Percentiles rank a stretch among this genome's conserved stretches.
Evolutionary conservation across 306 rosid species (phyloP).

Genomic region (Prunus mira): DNA sequence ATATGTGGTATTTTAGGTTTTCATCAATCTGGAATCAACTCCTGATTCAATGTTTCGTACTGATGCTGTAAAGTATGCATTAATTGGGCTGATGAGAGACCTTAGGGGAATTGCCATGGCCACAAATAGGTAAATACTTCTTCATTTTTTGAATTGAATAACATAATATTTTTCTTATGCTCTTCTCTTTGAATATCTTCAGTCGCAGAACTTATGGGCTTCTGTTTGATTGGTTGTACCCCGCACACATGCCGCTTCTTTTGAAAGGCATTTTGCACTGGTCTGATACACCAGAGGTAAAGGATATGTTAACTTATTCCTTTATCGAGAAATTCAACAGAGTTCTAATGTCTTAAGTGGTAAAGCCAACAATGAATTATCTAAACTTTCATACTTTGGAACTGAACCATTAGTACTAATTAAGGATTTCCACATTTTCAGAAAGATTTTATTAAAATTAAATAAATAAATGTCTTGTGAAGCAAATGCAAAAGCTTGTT

Average conservation of each 20-base stretch:
- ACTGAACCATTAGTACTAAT: not conserved
- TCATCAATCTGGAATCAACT: slow-evolving; percentile 80
- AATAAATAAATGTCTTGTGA: not conserved
- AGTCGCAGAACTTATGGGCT: slow-evolving; percentile 95
- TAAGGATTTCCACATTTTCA: not conserved
- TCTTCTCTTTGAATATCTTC: slow-evolving; percentile 29
- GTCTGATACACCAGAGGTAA: slow-evolving; percentile 97
- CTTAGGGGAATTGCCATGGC: slow-evolving; percentile 99
- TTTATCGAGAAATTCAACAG: not conserved
- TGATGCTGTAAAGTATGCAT: slow-evolving; percentile 74
- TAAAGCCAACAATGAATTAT: not conserved
- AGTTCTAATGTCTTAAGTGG: not conserved
- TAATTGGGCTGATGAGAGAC: slow-evolving; percentile 95
- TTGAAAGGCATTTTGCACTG: slow-evolving; percentile 90
- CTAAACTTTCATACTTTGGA: not conserved
- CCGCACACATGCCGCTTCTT: slow-evolving; percentile 86
- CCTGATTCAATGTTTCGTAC: slow-evolving; percentile 93
- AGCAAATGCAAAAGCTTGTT: too few relatives aligned
- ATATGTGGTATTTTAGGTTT: slow-evolving; percentile 50
- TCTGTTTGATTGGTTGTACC: slow-evolving; percentile 97
- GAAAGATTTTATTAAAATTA: not conserved
- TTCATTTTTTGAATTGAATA: slow-evolving; percentile 18
- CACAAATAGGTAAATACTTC: slow-evolving; percentile 65
- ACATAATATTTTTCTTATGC: slow-evolving; percentile 10
- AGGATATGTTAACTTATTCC: slow-evolving; percentile 9